Evolutionary conservation across 805 yeast genomes (phyloP).

Genomic region (Suhomyces prunicola): DNA sequence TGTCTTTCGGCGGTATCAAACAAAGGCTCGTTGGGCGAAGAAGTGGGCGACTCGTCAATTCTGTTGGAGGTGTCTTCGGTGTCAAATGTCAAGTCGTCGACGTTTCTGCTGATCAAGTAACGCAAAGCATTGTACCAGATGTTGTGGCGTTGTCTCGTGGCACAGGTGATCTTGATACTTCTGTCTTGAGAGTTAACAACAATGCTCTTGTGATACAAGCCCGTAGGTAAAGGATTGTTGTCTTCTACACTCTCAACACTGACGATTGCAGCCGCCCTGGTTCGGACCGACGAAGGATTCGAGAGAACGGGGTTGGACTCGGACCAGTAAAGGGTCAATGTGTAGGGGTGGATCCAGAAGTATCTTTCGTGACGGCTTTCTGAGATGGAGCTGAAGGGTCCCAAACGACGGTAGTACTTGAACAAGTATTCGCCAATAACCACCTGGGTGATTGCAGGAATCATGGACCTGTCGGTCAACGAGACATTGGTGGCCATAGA

Average conservation of each 20-base stretch:
- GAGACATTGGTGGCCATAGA: conserved; percentile 63
- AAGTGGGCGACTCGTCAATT: conserved; percentile 9
- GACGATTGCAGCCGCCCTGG: conserved; percentile 76
- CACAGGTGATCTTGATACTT: conserved; percentile 76
- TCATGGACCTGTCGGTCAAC: conserved; percentile 64
- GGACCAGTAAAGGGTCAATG: conserved; percentile 88
- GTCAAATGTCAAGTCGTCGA: conserved; percentile 54
- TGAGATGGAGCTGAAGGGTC: conserved; percentile 69
- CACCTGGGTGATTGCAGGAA: conserved; percentile 85
- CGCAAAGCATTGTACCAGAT: conserved; percentile 86
- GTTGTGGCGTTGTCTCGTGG: conserved; percentile 82
- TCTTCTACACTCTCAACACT: conserved; percentile 80
- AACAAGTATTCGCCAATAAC: conserved; percentile 87
- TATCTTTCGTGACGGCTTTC: conserved; percentile 85
- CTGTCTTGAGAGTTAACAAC: conserved; percentile 67
- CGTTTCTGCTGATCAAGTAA: conserved; percentile 64
- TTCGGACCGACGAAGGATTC: conserved; percentile 62
- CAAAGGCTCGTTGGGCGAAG: conserved; percentile 1
- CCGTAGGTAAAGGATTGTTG: conserved; percentile 84
- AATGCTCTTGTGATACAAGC: conserved; percentile 81
- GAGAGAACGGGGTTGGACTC: conserved; percentile 70
- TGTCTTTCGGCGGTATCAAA: conserved; percentile 15
- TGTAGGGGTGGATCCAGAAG: conserved; percentile 96
- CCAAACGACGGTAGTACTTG: conserved; percentile 79
- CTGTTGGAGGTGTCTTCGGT: conserved; percentile 21